Evolutionary conservation across 306 rosid species (phyloP).

Genomic region (Luffa acutangula): DNA sequence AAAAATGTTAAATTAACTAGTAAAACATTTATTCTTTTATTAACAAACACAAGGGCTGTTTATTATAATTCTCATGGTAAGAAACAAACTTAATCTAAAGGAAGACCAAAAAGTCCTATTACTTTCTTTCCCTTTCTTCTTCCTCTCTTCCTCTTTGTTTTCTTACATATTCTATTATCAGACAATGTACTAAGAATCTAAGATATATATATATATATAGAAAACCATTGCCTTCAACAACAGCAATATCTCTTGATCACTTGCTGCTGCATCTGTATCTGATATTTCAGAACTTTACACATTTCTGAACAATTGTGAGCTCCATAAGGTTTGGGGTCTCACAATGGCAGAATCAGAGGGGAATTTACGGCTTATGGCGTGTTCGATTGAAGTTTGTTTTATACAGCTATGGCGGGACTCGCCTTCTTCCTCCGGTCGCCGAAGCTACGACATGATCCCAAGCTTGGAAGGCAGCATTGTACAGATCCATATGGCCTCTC

Average conservation of each 20-base stretch:
- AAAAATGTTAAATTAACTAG: too few relatives aligned
- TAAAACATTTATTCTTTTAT: background rate
- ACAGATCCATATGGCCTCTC: slow-evolving; percentile 34
- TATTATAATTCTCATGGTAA: background rate
- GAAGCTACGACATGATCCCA: slow-evolving; percentile 57
- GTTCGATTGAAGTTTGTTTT: slow-evolving; percentile 17
- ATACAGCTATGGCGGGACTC: slow-evolving; percentile 48
- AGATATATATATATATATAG: background rate
- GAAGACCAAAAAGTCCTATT: background rate
- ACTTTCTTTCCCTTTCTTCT: background rate
- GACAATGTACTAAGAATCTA: background rate
- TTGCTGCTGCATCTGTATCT: background rate
- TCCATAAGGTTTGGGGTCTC: background rate
- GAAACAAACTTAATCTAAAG: background rate
- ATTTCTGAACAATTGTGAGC: background rate
- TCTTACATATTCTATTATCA: background rate
- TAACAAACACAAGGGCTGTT: background rate
- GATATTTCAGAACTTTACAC: slow-evolving; percentile 3
- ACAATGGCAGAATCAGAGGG: background rate
- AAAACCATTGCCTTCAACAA: background rate
- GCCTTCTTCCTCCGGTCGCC: slow-evolving; percentile 62
- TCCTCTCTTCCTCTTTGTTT: background rate
- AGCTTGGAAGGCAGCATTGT: slow-evolving; percentile 73
- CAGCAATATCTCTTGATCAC: background rate
- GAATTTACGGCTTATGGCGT: background rate